phyloP scores from a whole-genome alignment of 768 basidiomycete species.

The Kwoniella botswanensis region DNA sequence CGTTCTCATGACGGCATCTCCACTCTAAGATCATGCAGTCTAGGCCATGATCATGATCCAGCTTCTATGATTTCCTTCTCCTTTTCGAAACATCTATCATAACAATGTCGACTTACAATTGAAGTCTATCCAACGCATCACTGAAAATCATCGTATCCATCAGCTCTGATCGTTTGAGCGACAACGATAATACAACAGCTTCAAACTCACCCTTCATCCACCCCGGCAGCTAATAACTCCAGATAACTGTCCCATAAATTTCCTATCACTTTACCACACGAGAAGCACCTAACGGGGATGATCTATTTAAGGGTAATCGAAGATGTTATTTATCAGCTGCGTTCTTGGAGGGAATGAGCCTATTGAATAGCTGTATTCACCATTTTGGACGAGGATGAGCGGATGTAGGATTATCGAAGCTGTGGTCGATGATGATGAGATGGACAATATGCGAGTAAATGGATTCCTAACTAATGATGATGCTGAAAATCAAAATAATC shows the following conservation, averaged over 20 bases:
- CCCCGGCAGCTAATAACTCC: conserved; percentile 76
- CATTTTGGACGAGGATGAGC: conserved; percentile 14
- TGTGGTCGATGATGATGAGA: background rate
- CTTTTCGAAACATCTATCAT: conserved; percentile 8
- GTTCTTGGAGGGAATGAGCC: background rate
- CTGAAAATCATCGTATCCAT: conserved; percentile 59
- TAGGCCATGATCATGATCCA: too few species aligned
- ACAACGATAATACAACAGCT: background rate
- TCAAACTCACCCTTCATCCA: conserved; percentile 79
- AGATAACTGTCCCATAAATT: conserved; percentile 94
- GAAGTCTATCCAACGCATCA: conserved; percentile 85
- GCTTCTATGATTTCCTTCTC: background rate
- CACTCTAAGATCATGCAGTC: background rate
- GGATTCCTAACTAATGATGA: too few species aligned
- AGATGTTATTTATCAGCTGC: conserved; percentile 8
- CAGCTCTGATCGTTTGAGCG: conserved; percentile 6
- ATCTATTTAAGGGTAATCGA: conserved; percentile 65
- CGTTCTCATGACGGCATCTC: background rate
- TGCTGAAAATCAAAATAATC: too few species aligned
- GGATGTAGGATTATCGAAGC: background rate
- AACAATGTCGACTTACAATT: conserved; percentile 61
- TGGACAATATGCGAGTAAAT: too few species aligned
- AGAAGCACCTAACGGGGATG: conserved; percentile 93
- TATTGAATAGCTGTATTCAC: background rate
- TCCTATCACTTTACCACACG: conserved; percentile 95